Conservation (phyloP, 768 basidiomycete species). For the Hydnomerulius pinastri region DNA sequence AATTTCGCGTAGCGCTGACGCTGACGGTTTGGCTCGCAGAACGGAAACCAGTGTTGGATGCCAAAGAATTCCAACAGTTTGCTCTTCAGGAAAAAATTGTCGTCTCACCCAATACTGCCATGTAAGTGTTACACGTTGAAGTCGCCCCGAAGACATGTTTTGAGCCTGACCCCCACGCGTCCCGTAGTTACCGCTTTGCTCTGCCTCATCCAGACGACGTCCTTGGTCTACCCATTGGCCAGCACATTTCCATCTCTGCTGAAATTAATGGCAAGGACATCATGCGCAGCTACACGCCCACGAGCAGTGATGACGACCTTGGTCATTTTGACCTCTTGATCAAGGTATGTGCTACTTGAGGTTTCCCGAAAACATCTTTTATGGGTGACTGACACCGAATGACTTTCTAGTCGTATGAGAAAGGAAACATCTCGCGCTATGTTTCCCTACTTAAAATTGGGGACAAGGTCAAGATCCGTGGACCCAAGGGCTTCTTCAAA, state of each 20-base stretch:
- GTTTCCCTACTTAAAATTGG: conserved; percentile 82
- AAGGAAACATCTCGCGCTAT: conserved; percentile 94
- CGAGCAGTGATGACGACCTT: conserved; percentile 87
- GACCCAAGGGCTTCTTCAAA: conserved; percentile 93
- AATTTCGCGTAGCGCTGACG: background rate
- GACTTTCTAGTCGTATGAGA: conserved; percentile 79
- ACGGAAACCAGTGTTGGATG: conserved; percentile 70
- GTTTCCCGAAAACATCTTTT: background rate
- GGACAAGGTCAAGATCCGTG: conserved; percentile 87
- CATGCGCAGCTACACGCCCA: conserved; percentile 93
- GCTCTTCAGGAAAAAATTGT: conserved; percentile 77
- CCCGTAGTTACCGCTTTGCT: conserved; percentile 83
- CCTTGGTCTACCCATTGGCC: conserved; percentile 93
- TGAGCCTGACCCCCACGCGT: background rate
- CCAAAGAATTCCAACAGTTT: conserved; percentile 80
- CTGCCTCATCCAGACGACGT: conserved; percentile 73
- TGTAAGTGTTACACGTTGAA: conserved; percentile 51
- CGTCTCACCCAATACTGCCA: conserved; percentile 94
- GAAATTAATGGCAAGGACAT: conserved; percentile 91
- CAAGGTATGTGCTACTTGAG: conserved; percentile 65
- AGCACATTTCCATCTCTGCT: conserved; percentile 92
- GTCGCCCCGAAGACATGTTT: background rate
- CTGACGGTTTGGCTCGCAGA: conserved; percentile 38
- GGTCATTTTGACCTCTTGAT: conserved; percentile 96
- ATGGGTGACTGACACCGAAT: background rate